Base-by-base conservation (phyloP, 176 grass and related monocot genomes). In the Oryza coarctata region DNA sequence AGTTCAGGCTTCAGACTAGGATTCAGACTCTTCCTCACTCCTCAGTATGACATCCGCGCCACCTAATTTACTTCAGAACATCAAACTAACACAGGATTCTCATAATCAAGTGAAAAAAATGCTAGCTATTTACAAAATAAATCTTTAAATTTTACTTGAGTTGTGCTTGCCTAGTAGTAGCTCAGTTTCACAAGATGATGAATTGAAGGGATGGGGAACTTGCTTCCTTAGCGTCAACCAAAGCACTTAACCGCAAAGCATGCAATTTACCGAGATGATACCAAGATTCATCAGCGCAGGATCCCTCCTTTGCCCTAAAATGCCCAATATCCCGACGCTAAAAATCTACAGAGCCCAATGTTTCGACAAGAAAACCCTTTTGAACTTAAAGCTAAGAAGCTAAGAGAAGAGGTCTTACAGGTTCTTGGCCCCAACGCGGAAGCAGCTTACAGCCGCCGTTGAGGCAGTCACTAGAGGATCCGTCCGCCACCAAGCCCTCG, bases 401-500 rank as follows among this genome's bases (percentile, higher is more conserved):
- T 43, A 9, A 60, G 80, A 33, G 33, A 52, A 28, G 41, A 62
- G 43, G 80, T 29, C 80, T 88, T 26, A 88, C 86, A 83, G 72
- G 80, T 67, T 68, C 22, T 58, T 88, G 10, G 6, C 41, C 61
- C 74, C 74, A 14, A 32, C 20, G 6, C 43, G 74, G 67, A 73
- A 72, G 80, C 25, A 73, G 58, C 33, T 31, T 22, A 67, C 43
- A 38, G 57, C n/a, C 28, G 38, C 39, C 0, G 31, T 22, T 9
- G 50, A 39, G 3, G 18, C 61, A 2, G 18, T 43, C 9, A 67
- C 13, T 9, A 74, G 86, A 20, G 63, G 9, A 10, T n/a, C 41
- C n/a, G 67, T 22, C 2, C 74, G 25, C 86, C 80, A 83, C 41
- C 73, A 88, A 63, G 32, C 27, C 55, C 58, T 83, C 86, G 80